These are phyloP conservation scores for Amanita pallidorosea DNA, from an alignment of 768 basidiomycete genomes.

Conservation along the genomic window DNA sequence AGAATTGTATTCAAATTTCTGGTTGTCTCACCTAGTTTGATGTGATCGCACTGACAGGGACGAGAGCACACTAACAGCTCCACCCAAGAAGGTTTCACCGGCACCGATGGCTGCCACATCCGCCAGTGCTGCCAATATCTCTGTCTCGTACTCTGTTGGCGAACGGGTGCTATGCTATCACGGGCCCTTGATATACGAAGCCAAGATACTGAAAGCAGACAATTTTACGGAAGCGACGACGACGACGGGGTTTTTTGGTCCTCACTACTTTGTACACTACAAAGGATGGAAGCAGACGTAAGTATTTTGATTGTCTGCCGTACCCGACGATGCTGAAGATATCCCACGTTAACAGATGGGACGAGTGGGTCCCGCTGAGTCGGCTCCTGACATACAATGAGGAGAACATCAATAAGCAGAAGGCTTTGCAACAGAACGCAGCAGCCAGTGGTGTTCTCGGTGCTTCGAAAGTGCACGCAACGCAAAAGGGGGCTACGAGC, in stretches of 20 bases:
- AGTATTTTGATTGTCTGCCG: constrained; percentile 14
- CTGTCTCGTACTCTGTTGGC: constrained; percentile 35
- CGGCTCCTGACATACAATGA: constrained; percentile 84
- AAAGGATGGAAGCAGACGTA: constrained; percentile 99
- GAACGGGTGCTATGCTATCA: constrained; percentile 92
- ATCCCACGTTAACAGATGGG: constrained; percentile 52
- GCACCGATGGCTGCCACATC: constrained; percentile 12
- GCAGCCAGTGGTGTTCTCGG: constrained; percentile 10
- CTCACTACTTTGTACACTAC: constrained; percentile 94
- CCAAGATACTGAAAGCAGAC: constrained; percentile 71
- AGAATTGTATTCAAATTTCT: neutral
- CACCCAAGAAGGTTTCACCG: neutral
- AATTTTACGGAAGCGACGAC: constrained; percentile 55
- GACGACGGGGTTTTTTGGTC: constrained; percentile 50
- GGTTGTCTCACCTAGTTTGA: too few relatives aligned
- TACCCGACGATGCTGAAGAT: neutral
- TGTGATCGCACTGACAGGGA: neutral
- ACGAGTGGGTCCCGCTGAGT: constrained; percentile 85
- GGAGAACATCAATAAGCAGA: constrained; percentile 68
- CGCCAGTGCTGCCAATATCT: constrained; percentile 5
- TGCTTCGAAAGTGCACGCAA: constrained; percentile 2
- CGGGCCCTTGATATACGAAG: constrained; percentile 92
- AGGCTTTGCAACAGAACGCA: constrained; percentile 37
- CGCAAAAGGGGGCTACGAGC: constrained; percentile 10
- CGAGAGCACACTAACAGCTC: neutral